Percentiles rank a stretch among this genome's conserved stretches.
phyloP scores from a whole-genome alignment of 73 alveolate species.

The Durusdinium trenchii region DNA sequence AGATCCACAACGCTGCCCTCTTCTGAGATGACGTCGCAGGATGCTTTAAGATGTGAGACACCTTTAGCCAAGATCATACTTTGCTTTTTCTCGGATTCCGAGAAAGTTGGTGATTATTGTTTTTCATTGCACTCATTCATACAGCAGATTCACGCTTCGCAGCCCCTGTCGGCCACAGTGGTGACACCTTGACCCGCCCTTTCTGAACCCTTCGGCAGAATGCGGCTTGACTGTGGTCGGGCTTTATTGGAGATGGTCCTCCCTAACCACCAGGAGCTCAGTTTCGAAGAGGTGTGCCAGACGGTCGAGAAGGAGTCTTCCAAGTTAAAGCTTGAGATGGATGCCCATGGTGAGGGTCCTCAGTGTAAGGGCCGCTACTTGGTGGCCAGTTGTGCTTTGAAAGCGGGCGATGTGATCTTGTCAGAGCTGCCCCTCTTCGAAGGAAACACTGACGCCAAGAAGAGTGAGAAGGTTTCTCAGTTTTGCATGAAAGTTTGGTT shows the following conservation, averaged over 20 bases:
- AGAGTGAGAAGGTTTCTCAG: slow-evolving; percentile 53
- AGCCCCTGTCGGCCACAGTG: too few relatives aligned
- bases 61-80: too few relatives aligned
- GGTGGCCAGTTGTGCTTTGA: slow-evolving; percentile 55
- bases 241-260: slow-evolving; percentile 39
- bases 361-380: slow-evolving; percentile 51
- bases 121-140: too few relatives aligned
- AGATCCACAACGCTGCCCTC: slow-evolving; percentile 46
- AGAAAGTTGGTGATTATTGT: too few relatives aligned
- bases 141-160: too few relatives aligned
- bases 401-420: slow-evolving; percentile 38
- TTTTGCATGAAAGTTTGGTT: too few relatives aligned
- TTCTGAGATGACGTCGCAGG: background rate
- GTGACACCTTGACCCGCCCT: too few relatives aligned
- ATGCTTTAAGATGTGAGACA: too few relatives aligned
- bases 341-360: background rate
- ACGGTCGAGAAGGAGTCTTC: slow-evolving; percentile 37
- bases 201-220: too few relatives aligned
- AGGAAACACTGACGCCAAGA: slow-evolving; percentile 45
- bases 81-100: too few relatives aligned
- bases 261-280: background rate
- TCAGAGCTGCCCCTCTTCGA: slow-evolving; percentile 32
- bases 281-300: slow-evolving; percentile 20
- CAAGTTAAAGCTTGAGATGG: background rate
- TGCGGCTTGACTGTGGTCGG: slow-evolving; percentile 49